These are phyloP conservation scores for Tardiomyces depauwii DNA, from an alignment of 1,139 yeast species.

Conservation along the genomic window DNA sequence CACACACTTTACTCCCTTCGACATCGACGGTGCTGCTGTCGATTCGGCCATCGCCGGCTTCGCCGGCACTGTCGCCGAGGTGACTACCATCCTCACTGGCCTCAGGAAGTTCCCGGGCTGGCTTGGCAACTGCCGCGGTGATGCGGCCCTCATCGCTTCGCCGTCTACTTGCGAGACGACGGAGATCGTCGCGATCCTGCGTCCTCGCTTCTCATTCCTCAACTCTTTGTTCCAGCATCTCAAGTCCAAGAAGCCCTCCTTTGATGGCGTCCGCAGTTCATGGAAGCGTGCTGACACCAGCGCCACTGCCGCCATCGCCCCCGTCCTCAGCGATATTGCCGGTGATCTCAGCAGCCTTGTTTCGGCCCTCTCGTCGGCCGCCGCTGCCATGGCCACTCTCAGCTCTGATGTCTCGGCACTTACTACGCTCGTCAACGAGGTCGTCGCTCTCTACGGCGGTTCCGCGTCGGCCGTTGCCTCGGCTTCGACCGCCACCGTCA, in stretches of 20 bases:
- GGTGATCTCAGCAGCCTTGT: background rate
- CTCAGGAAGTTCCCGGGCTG: background rate
- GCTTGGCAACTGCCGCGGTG: background rate
- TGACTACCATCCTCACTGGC: background rate
- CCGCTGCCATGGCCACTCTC: background rate
- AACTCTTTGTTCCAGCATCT: background rate
- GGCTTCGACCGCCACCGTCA: background rate
- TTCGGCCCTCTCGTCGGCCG: background rate
- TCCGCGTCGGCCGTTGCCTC: background rate
- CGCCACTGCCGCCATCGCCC: background rate
- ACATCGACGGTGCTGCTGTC: background rate
- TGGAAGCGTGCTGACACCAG: background rate
- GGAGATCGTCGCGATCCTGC: background rate
- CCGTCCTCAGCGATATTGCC: background rate
- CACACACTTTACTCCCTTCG: background rate
- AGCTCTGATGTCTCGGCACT: background rate
- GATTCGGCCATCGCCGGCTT: background rate
- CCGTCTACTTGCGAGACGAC: background rate
- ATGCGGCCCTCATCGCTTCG: background rate
- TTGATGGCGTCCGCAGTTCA: background rate
- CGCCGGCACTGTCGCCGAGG: background rate
- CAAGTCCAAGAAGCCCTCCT: background rate
- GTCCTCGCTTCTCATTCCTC: background rate
- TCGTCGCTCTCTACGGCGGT: background rate
- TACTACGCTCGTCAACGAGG: background rate